phyloP scores from a whole-genome alignment of 345 rosid genomes.

The Theobroma cacao region DNA sequence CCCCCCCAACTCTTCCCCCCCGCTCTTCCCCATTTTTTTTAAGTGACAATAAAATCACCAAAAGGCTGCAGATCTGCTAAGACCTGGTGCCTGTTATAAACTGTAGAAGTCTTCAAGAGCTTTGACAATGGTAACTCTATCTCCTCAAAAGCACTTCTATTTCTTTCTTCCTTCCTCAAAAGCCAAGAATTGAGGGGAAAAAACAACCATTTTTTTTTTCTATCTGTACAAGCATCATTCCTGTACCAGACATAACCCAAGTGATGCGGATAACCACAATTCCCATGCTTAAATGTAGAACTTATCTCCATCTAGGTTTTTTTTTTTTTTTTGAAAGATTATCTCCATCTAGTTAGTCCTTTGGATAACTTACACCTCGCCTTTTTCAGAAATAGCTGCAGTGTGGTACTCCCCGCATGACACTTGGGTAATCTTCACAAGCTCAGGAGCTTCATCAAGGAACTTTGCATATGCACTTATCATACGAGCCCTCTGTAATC shows the following conservation, averaged over 20 bases:
- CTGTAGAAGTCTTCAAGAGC: neutral
- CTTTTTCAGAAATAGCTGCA: conserved; percentile 81
- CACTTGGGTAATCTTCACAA: conserved; percentile 76
- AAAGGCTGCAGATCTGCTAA: neutral
- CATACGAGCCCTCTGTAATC: conserved; percentile 76
- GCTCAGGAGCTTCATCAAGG: conserved; percentile 97
- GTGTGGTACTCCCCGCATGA: conserved; percentile 98
- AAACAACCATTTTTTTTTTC: neutral
- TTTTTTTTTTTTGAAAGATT: no score
- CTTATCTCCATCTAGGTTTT: conserved; percentile 43
- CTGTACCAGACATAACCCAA: conserved; percentile 23
- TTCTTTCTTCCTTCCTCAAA: neutral
- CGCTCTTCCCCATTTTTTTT: neutral
- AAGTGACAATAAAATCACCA: neutral
- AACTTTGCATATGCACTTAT: conserved; percentile 76
- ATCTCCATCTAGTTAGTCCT: conserved; percentile 42
- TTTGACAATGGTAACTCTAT: neutral
- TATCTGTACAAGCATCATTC: neutral
- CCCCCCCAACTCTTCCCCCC: no score
- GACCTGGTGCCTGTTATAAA: neutral
- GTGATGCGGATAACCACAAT: conserved; percentile 49
- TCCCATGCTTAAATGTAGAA: conserved; percentile 44
- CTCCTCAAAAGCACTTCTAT: neutral
- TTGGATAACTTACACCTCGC: conserved; percentile 95
- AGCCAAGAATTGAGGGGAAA: neutral